These are phyloP conservation scores for Moesziomyces parantarcticus DNA, from an alignment of 1,284 basidiomycete species.

Conservation along the genomic window DNA sequence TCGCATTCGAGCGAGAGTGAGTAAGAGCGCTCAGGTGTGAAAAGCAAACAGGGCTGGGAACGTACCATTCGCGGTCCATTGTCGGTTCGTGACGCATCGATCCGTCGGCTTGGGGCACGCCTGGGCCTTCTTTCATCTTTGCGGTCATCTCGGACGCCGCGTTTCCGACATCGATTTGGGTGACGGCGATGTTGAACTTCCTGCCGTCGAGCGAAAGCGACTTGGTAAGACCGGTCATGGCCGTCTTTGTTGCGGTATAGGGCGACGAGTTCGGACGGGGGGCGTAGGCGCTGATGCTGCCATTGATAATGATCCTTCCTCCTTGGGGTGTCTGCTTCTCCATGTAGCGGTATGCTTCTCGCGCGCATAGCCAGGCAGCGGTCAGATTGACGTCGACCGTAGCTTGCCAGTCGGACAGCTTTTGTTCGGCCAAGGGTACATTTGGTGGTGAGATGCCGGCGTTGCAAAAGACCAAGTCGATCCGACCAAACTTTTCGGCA, in stretches of 20 bases:
- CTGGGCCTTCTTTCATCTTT: conserved; percentile 48
- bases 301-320: conserved; percentile 59
- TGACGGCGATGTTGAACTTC: conserved; percentile 50
- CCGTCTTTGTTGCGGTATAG: conserved; percentile 59
- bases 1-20: no score
- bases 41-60: neutral
- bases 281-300: conserved; percentile 52
- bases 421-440: conserved; percentile 44
- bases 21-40: no score
- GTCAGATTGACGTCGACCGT: conserved; percentile 57
- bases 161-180: conserved; percentile 59
- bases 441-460: conserved; percentile 55
- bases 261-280: conserved; percentile 43
- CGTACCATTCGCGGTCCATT: conserved; percentile 48
- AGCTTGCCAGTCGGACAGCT: conserved; percentile 53
- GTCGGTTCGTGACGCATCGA: conserved; percentile 48
- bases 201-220: conserved; percentile 54
- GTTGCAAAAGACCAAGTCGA: conserved; percentile 58
- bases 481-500: conserved; percentile 37
- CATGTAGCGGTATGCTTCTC: conserved; percentile 59
- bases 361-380: conserved; percentile 51
- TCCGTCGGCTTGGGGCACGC: conserved; percentile 53
- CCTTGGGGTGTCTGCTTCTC: conserved; percentile 47
- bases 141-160: conserved; percentile 56
- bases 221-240: conserved; percentile 54